Evolutionary conservation across 2,329 filamentous ascomycete genomes (phyloP), one percentile per base, ranked within the genome.

Genomic region (Kalaharituber pfeilii): DNA sequence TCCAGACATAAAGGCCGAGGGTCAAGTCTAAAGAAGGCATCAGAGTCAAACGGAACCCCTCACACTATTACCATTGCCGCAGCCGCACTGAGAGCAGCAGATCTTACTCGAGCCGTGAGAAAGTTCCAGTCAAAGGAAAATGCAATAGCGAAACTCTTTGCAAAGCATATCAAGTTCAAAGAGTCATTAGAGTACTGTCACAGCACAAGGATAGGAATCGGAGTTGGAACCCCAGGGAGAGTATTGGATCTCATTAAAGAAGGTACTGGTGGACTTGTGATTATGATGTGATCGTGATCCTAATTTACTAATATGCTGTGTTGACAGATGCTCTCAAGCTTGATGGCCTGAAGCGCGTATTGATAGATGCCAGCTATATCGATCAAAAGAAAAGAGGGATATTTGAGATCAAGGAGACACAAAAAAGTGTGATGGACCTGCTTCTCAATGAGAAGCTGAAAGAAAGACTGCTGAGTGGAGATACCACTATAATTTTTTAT

Each of bases 91-190:
- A 76, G 91, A 64, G 87, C 91, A 3, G 87, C 89, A 15, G 85
- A 96, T 65, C 70, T 95, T 49, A 81, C 84, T 26, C 78, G 82
- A 18, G 75, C 79, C 2, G 72, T 94, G 59, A 78, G 86, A 49
- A 80, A 80, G 60, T 89, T 91, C 63, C 84, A 88, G 66, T 81
- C 75, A 52, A 86, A 91, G 67, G 80, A 86, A 7, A 79, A 76
- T 50, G 76, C 78, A 47, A 81, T 98, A 1, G 84, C 85, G 1
- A 98, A 98, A 68, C 73, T 98, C 66, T 98, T 98, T 68, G 89
- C 91, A 28, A 98, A 98, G 69, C 91, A 98, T 68, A 94, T 98
- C 72, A 98, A 98, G 70, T 70, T 98, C 9, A 78, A 85, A 52
- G 89, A 96, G 63, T 84, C 88, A 29, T 79, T 88, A 52, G 75